These are phyloP conservation scores for Penicillium cosmopolitanum DNA, from an alignment of 495 filamentous ascomycete species.

Conservation along the genomic window DNA sequence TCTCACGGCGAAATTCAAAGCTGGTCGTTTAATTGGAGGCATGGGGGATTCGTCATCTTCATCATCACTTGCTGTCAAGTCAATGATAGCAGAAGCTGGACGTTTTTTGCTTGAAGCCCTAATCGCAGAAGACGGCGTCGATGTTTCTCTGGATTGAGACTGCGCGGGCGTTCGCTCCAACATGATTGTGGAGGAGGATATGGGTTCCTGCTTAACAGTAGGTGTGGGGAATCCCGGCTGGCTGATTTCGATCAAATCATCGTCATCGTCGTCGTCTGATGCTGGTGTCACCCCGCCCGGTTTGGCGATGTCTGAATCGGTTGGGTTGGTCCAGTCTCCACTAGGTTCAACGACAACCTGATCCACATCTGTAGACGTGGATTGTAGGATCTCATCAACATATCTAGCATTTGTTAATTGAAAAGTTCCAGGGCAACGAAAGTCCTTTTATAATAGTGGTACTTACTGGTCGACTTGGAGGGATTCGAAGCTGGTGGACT, in stretches of 20 bases:
- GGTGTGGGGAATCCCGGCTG: constrained; percentile 49
- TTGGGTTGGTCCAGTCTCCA: constrained; percentile 70
- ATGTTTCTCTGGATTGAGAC: constrained; percentile 60
- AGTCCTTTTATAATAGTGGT: constrained; percentile 6
- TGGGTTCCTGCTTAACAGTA: constrained; percentile 51
- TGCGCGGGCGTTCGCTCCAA: constrained; percentile 56
- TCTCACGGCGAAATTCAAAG: constrained; percentile 25
- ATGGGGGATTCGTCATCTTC: constrained; percentile 68
- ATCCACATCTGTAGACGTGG: constrained; percentile 68
- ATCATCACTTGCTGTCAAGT: constrained; percentile 76
- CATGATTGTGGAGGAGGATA: constrained; percentile 30
- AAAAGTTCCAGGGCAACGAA: neutral
- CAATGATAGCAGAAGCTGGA: constrained; percentile 64
- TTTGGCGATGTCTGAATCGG: constrained; percentile 37
- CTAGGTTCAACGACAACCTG: constrained; percentile 90
- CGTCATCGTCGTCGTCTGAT: constrained; percentile 61
- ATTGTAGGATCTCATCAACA: constrained; percentile 79
- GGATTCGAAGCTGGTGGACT: constrained; percentile 75
- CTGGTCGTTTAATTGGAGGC: constrained; percentile 57
- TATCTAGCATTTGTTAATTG: constrained; percentile 59
- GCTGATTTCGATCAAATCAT: constrained; percentile 70
- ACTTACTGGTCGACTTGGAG: constrained; percentile 86
- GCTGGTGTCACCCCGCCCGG: constrained; percentile 42
- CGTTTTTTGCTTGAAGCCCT: constrained; percentile 61
- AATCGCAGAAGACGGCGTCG: constrained; percentile 49